Percentiles rank a stretch among this genome's conserved stretches.
phyloP scores from a whole-genome alignment of 176 grass and related monocot species.

The Secale cereale region DNA sequence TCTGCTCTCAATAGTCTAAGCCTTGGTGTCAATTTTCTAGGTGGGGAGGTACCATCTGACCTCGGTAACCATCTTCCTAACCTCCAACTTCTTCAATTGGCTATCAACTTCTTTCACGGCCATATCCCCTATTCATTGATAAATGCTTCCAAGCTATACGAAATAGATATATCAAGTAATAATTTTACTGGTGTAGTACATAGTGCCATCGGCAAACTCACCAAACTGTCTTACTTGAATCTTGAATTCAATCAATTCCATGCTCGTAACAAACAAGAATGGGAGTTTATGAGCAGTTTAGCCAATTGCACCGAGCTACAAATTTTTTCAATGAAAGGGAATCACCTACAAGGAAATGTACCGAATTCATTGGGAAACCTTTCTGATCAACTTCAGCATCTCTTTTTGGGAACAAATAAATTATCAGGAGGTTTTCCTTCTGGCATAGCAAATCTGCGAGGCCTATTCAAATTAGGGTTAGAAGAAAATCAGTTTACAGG shows the following conservation, averaged over 20 bases:
- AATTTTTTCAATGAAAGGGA: too few relatives aligned
- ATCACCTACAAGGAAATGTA: not conserved
- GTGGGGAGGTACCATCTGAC: not conserved
- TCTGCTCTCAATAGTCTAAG: not conserved
- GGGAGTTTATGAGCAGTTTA: not conserved
- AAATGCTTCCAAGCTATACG: not conserved
- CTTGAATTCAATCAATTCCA: not conserved
- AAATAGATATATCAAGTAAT: too few relatives aligned
- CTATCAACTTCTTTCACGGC: not conserved
- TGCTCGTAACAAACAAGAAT: not conserved
- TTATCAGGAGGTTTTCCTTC: not conserved
- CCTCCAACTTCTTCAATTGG: not conserved
- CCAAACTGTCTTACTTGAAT: not conserved
- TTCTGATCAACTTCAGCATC: not conserved
- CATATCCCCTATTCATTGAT: not conserved
- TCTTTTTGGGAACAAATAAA: not conserved
- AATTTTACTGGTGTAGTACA: not conserved
- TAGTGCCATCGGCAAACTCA: not conserved
- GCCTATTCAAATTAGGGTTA: not conserved
- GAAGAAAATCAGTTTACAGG: not conserved
- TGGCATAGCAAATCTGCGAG: not conserved
- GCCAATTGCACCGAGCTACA: not conserved
- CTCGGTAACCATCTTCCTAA: not conserved
- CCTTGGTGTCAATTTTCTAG: not conserved
- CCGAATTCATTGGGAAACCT: not conserved